Conservation (phyloP, 768 basidiomycete genomes). For the Podaxis sp. region DNA sequence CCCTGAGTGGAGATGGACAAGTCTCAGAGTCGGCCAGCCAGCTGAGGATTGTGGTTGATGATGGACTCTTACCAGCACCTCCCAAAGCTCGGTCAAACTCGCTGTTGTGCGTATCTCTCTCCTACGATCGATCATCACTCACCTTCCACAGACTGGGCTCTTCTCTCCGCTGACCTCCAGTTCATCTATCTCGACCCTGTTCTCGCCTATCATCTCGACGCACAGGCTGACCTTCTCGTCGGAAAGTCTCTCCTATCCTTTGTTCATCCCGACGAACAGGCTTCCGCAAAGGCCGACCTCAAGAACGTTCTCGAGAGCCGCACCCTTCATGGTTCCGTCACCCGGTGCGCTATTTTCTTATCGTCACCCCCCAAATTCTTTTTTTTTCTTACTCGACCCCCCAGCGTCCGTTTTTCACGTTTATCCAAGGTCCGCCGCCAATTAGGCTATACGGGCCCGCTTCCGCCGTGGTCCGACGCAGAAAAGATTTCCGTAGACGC, state of each 20-base stretch:
- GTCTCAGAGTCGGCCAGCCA: constrained; percentile 8
- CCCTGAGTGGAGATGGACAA: constrained; percentile 9
- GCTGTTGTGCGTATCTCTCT: constrained; percentile 54
- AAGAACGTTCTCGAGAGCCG: constrained; percentile 67
- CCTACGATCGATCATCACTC: constrained; percentile 14
- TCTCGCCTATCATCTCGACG: constrained; percentile 63
- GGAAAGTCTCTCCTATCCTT: constrained; percentile 71
- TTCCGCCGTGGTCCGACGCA: constrained; percentile 52
- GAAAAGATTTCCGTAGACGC: constrained; percentile 67
- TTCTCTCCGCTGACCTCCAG: constrained; percentile 68
- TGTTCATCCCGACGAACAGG: constrained; percentile 82
- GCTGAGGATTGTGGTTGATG: constrained; percentile 9
- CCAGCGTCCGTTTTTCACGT: constrained; percentile 75
- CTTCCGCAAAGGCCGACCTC: constrained; percentile 70
- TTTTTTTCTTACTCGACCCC: constrained; percentile 18
- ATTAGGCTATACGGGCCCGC: constrained; percentile 63
- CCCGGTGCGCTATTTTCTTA: constrained; percentile 40
- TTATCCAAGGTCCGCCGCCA: constrained; percentile 67
- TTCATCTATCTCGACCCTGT: constrained; percentile 87
- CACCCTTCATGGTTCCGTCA: constrained; percentile 81
- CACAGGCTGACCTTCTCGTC: constrained; percentile 64
- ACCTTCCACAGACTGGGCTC: constrained; percentile 63
- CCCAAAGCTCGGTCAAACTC: constrained; percentile 65
- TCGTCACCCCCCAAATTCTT: constrained; percentile 15
- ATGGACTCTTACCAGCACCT: constrained; percentile 18